phyloP scores from a whole-genome alignment of 2,329 filamentous ascomycete species.

The Fusarium fujikuroi region DNA sequence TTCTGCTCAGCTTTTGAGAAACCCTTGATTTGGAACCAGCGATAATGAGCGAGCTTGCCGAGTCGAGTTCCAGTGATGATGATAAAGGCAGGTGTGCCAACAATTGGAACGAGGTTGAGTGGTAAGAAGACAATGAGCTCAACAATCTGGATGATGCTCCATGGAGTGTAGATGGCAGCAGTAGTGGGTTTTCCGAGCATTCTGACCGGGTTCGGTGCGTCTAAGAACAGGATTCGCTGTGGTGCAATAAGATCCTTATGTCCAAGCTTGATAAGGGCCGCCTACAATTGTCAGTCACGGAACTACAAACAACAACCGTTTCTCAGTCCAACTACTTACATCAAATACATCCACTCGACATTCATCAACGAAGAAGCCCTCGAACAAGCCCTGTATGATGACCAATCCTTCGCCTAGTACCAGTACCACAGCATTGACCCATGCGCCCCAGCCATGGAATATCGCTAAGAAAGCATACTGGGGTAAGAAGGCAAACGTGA shows the following conservation, averaged over 20 bases:
- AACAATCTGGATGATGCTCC: slow-evolving; percentile 88
- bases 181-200: slow-evolving; percentile 84
- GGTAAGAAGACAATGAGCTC: slow-evolving; percentile 84
- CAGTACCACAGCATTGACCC: slow-evolving; percentile 87
- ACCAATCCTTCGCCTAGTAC: slow-evolving; percentile 85
- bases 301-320: not conserved
- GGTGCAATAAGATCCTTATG: slow-evolving; percentile 74
- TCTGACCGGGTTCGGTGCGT: slow-evolving; percentile 78
- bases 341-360: slow-evolving; percentile 86
- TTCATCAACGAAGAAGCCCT: slow-evolving; percentile 85
- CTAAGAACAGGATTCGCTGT: slow-evolving; percentile 71
- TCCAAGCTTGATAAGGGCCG: slow-evolving; percentile 79
- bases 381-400: slow-evolving; percentile 75
- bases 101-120: slow-evolving; percentile 86
- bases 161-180: slow-evolving; percentile 83
- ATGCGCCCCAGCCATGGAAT: slow-evolving; percentile 89
- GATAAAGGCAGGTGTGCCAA: slow-evolving; percentile 87
- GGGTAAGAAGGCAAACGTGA: slow-evolving; percentile 87
- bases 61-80: slow-evolving; percentile 87
- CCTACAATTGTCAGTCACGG: slow-evolving; percentile 51
- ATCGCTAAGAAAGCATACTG: slow-evolving; percentile 89
- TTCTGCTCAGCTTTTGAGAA: slow-evolving; percentile 80
- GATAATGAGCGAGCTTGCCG: slow-evolving; percentile 89
- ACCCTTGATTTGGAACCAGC: slow-evolving; percentile 85
- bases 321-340: slow-evolving; percentile 57